Conservation (phyloP, 441 rosid genomes). For the Mallotus repandus region DNA sequence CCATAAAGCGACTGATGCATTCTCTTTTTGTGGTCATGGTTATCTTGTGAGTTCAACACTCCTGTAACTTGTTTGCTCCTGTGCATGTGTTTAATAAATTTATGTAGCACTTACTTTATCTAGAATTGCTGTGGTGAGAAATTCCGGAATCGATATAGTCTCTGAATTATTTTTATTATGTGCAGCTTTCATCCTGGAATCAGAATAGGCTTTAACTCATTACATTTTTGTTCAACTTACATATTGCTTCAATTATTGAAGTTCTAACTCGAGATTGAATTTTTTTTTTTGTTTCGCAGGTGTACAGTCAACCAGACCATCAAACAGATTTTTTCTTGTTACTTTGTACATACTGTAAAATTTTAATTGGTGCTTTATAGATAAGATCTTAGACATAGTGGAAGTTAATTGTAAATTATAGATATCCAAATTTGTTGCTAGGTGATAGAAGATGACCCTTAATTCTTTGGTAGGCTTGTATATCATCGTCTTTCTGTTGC, state of each 20-base stretch:
- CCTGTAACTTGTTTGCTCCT: not conserved
- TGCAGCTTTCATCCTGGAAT: not conserved
- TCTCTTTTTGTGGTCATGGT: not conserved
- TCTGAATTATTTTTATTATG: not conserved
- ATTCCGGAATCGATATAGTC: not conserved
- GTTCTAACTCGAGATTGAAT: not conserved
- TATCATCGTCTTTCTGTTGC: too few species aligned
- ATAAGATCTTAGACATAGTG: conserved; percentile 14
- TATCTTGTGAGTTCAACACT: conserved; percentile 24
- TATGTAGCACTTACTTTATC: not conserved
- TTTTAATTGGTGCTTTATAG: conserved; percentile 15
- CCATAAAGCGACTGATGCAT: conserved; percentile 3
- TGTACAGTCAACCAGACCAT: conserved; percentile 31
- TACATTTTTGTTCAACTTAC: not conserved
- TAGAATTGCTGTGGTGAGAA: not conserved
- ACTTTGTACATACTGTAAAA: conserved; percentile 40
- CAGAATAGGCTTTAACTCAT: not conserved
- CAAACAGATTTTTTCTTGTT: conserved; percentile 36
- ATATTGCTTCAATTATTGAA: not conserved
- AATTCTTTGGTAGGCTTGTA: conserved; percentile 23
- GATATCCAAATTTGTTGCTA: conserved; percentile 12
- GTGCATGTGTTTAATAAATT: not conserved
- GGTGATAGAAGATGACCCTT: conserved; percentile 21
- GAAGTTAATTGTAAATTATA: conserved; percentile 29
- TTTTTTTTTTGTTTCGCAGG: conserved; percentile 39